Evolutionary conservation across 176 grass and related monocot species (phyloP).

Genomic region (Avena sativa): DNA sequence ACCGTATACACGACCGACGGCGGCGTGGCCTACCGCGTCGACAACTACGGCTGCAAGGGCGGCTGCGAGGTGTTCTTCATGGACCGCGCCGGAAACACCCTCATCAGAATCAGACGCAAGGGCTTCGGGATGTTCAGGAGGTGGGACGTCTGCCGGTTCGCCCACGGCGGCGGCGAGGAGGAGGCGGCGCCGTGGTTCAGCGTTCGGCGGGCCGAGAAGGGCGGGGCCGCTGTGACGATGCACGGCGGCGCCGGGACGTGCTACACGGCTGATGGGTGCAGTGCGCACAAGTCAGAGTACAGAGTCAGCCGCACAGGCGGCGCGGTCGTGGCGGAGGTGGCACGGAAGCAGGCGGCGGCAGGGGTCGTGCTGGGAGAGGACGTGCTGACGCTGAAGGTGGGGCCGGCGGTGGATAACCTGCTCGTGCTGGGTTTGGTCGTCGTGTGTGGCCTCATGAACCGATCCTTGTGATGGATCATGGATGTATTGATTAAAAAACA

Average conservation of each 20-base stretch:
- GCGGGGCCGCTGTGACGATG: background rate
- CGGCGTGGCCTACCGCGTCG: constrained; percentile 67
- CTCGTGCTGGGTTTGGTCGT: constrained; percentile 67
- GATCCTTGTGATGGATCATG: constrained; percentile 27
- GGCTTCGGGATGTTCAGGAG: constrained; percentile 43
- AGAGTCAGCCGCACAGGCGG: constrained; percentile 27
- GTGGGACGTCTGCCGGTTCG: constrained; percentile 39
- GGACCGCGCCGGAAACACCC: constrained; percentile 56
- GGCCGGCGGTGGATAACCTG: constrained; percentile 43
- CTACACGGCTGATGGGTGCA: constrained; percentile 47
- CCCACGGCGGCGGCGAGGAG: background rate
- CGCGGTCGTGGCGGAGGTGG: constrained; percentile 34
- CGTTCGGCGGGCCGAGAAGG: constrained; percentile 21
- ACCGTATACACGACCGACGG: constrained; percentile 74
- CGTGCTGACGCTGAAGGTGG: constrained; percentile 64
- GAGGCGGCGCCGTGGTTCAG: constrained; percentile 55
- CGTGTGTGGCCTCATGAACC: constrained; percentile 63
- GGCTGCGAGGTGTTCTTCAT: constrained; percentile 71
- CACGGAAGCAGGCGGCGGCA: constrained; percentile 58
- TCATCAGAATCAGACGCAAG: constrained; percentile 59
- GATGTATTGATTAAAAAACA: no score
- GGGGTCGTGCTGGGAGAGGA: constrained; percentile 71
- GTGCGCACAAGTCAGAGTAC: constrained; percentile 37
- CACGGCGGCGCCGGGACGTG: constrained; percentile 36
- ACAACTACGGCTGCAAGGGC: constrained; percentile 70